Evolutionary conservation across 2,329 filamentous ascomycete species (phyloP), one percentile per base, ranked within the genome.

Genomic region (Oidium heveae): DNA sequence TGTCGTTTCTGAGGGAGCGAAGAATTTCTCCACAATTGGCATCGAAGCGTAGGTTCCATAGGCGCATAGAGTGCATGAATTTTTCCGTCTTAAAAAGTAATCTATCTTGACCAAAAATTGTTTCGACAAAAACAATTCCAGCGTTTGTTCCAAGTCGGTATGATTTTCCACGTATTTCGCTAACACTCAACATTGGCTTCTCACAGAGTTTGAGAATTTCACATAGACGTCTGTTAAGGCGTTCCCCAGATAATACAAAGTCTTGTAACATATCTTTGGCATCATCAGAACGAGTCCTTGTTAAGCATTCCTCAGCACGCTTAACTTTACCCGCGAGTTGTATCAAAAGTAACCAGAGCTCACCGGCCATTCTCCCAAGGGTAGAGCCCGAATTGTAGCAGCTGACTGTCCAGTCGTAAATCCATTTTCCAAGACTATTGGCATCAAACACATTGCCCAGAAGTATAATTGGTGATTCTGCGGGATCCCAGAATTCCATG

Each of bases 331-430:
- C 87, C 15, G 87, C 84, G 49, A 96, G 74, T 68, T 95, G 85
- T 67, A 96, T 96, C 56, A 96, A 76, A 52, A 95, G 75, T 24
- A 96, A 76, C 91, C 91, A 98, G 55, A 98, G 74, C 64, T 96
- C 88, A 61, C 89, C 91, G 2, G 91, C 88, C 68, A 94, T 81
- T 60, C 95, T 87, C 54, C 87, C 79, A 64, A 95, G 85, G 53
- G 87, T 85, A 12, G 84, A 86, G 43, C 77, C 77, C 15, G 86
- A 77, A 39, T 86, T 86, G 61, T 93, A 81, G 66, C 83, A 81
- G 71, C 86, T 94, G 59, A 95, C 86, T 18, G 91, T 95, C 91
- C 91, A 98, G 74, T 96, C 91, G 69, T 94, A 98, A 65, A 98
- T 93, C 91, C 91, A 98, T 70, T 95, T 95, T 64, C 91, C 91